Evolutionary conservation across 768 basidiomycete genomes (phyloP), one percentile per base, ranked within the genome.

Genomic region (Boletus patriciae): DNA sequence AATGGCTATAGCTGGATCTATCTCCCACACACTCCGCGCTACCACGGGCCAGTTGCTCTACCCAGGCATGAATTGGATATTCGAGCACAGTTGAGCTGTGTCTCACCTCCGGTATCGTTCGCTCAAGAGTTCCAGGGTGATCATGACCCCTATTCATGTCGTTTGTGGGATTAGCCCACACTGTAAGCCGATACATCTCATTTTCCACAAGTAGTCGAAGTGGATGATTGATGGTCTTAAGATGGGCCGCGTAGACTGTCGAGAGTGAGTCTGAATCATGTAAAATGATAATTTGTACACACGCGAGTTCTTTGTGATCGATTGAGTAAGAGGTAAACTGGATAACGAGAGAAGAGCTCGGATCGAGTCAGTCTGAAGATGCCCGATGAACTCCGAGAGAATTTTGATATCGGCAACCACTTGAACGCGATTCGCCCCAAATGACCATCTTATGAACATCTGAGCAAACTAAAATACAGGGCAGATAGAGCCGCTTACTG

Each of bases 391-490:
- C 65, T 98, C 94, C 18, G 85, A 84, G 8, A 98, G 74, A 1
- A 96, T 79, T 70, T 88, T 92, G 64, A 94, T 83, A 68, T 98
- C 96, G 1, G 90, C 86, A 60, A 90, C 86, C 19, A 98, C 77
- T 73, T 98, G 94, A 6, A 93, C 85, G 3, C 93, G 86, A 71
- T 92, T 92, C 25, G 92, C 90, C n/a, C 96, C 97, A 69, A 87
- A 97, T 5, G 95, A 88, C 95, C 96, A 98, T 64, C 95, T 98
- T 64, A 1, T 16, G 13, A 40, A 36, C 19, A 34, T n/a, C 25
- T 51, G 29, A 60, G 40, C 43, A 48, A 36, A 36, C 42, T n/a
- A 25, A 50, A 46, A 38, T 18, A 33, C 29, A 27, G 48, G 27
- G 33, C 4, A 46, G 8, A 37, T 21, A n/a, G 42, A 50, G 33